phyloP scores from a whole-genome alignment of 2,329 filamentous ascomycete genomes.

The Sclerotinia minor region DNA sequence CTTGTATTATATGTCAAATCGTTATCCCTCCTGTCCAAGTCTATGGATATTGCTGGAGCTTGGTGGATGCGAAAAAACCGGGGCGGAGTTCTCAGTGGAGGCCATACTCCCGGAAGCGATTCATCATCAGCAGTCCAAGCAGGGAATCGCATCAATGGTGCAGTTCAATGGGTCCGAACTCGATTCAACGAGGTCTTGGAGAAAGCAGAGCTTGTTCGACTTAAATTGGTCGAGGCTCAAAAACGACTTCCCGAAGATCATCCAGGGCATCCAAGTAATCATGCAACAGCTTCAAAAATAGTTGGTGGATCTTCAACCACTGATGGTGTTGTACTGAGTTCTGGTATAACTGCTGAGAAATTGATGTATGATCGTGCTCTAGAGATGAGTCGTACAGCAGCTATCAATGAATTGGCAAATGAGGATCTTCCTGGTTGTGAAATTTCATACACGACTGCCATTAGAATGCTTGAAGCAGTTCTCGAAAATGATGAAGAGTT shows the following conservation, averaged over 20 bases:
- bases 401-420: conserved; percentile 92
- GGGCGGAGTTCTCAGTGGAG: conserved; percentile 54
- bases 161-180: conserved; percentile 91
- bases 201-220: conserved; percentile 91
- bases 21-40: conserved; percentile 82
- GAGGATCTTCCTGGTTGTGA: conserved; percentile 87
- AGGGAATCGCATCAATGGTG: conserved; percentile 75
- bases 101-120: conserved; percentile 45
- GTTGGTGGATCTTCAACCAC: conserved; percentile 53
- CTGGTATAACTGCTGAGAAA: conserved; percentile 91
- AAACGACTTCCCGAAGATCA: conserved; percentile 80
- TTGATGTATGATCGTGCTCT: conserved; percentile 97
- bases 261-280: conserved; percentile 80
- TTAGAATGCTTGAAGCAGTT: conserved; percentile 92
- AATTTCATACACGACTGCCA: conserved; percentile 88
- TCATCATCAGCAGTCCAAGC: conserved; percentile 46
- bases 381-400: conserved; percentile 93
- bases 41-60: conserved; percentile 89
- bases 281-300: conserved; percentile 58
- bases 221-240: conserved; percentile 85
- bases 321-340: conserved; percentile 80
- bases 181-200: conserved; percentile 97
- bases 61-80: conserved; percentile 86
- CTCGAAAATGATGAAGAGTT: conserved; percentile 75
- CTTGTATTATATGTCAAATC: conserved; percentile 96